Percentiles rank a stretch among this genome's conserved stretches.
Conservation (phyloP, 176 grass and related monocot genomes). For the Avena atlantica region DNA sequence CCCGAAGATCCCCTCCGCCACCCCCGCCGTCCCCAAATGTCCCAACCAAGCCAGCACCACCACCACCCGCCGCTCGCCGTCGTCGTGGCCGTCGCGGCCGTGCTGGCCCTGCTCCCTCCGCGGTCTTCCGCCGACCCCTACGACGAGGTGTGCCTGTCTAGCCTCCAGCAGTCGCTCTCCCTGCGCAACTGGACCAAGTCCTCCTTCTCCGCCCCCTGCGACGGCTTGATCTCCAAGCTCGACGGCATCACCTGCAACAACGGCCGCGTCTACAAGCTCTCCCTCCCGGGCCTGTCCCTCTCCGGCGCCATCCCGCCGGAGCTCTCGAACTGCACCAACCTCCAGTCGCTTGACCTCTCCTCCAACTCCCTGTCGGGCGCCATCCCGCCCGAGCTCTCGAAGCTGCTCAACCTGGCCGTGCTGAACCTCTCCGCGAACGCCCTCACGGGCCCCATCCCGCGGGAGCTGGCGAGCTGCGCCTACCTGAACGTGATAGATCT, state of each 20-base stretch:
- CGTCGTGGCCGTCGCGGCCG: neutral
- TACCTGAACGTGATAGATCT: conserved; percentile 92
- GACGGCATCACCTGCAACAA: conserved; percentile 84
- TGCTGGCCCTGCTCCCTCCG: conserved; percentile 7
- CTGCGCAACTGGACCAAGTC: conserved; percentile 67
- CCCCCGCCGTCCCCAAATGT: conserved; percentile 37
- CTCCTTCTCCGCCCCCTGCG: conserved; percentile 59
- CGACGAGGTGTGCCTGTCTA: conserved; percentile 69
- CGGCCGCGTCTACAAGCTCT: conserved; percentile 80
- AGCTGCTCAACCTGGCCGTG: conserved; percentile 73
- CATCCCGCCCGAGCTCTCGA: conserved; percentile 60
- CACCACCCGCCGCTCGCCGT: neutral
- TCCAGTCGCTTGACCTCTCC: conserved; percentile 81
- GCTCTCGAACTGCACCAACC: conserved; percentile 85
- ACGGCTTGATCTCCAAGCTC: conserved; percentile 64
- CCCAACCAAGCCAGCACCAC: conserved; percentile 35
- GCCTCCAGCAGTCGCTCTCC: conserved; percentile 52
- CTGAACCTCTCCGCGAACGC: conserved; percentile 80
- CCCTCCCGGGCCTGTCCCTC: conserved; percentile 55
- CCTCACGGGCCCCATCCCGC: conserved; percentile 61
- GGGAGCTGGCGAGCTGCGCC: conserved; percentile 66
- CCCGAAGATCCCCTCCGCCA: conserved; percentile 3
- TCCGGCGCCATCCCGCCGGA: conserved; percentile 54
- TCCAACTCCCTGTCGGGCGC: conserved; percentile 62
- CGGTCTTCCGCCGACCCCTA: conserved; percentile 47